Conservation (phyloP, 177 flowering plant genomes). For the Tripterygium wilfordii region DNA sequence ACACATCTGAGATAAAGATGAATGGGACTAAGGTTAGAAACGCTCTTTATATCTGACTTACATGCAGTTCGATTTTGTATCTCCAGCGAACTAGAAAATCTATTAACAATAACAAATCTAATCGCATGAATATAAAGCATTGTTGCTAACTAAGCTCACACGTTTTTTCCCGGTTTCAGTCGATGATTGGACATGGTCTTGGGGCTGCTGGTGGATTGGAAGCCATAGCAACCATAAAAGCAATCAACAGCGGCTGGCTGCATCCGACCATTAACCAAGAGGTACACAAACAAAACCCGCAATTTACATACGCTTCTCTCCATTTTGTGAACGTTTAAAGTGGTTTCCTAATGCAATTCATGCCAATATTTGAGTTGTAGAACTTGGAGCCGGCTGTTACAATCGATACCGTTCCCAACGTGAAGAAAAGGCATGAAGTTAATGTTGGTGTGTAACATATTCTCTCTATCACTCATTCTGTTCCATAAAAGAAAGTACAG, state of each 20-base stretch:
- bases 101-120: too few relatives aligned
- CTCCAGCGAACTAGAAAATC: too few relatives aligned
- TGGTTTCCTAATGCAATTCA: not conserved
- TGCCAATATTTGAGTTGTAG: not conserved
- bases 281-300: conserved; percentile 21
- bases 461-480: not conserved
- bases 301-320: not conserved
- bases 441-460: conserved; percentile 6
- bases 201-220: conserved; percentile 85
- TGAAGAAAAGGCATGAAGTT: conserved; percentile 26
- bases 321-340: too few relatives aligned
- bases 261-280: conserved; percentile 73
- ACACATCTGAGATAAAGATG: conserved; percentile 69
- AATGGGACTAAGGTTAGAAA: conserved; percentile 60
- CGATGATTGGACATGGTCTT: conserved; percentile 76
- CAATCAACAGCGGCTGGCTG: conserved; percentile 71
- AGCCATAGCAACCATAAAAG: conserved; percentile 74
- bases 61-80: too few relatives aligned
- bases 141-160: not conserved
- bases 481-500: too few relatives aligned
- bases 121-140: not conserved
- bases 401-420: conserved; percentile 6
- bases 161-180: conserved; percentile 32
- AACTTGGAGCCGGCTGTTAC: conserved; percentile 7
- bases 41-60: not conserved